phyloP scores from a whole-genome alignment of 768 basidiomycete genomes.

The Grammothele lineata region DNA sequence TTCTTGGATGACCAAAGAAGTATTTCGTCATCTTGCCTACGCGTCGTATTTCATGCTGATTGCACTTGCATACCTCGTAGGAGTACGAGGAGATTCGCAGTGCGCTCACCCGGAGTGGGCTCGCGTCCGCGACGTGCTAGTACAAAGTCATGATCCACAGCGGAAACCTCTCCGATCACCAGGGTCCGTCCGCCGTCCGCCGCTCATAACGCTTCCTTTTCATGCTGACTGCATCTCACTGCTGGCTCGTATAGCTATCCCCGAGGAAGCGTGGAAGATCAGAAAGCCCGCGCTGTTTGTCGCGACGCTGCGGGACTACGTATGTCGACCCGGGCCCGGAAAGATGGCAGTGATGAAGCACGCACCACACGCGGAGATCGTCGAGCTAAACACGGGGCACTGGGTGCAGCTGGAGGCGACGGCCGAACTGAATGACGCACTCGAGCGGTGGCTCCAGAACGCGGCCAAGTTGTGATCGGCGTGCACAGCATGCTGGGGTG shows the following conservation, averaged over 20 bases:
- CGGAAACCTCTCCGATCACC: slow-evolving; percentile 21
- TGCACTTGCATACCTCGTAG: slow-evolving; percentile 7
- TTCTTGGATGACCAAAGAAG: slow-evolving; percentile 31
- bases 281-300: slow-evolving; percentile 35
- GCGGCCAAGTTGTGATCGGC: too few species aligned
- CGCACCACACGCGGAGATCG: slow-evolving; percentile 24
- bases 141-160: slow-evolving; percentile 28
- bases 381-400: slow-evolving; percentile 34
- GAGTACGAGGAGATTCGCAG: slow-evolving; percentile 18
- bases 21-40: slow-evolving; percentile 6
- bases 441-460: slow-evolving; percentile 29
- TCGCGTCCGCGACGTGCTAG: slow-evolving; percentile 33
- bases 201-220: background rate
- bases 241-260: background rate
- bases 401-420: slow-evolving; percentile 33
- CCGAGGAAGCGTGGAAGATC: slow-evolving; percentile 22
- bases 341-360: slow-evolving; percentile 21
- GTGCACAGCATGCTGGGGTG: too few species aligned
- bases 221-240: background rate
- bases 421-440: slow-evolving; percentile 30
- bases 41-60: too few species aligned
- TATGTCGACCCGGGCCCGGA: slow-evolving; percentile 23
- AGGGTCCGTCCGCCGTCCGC: slow-evolving; percentile 18
- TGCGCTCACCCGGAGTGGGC: slow-evolving; percentile 27
- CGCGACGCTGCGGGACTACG: slow-evolving; percentile 29